phyloP scores from a whole-genome alignment of 495 filamentous ascomycete genomes.

The Lichenothelia convexa region DNA sequence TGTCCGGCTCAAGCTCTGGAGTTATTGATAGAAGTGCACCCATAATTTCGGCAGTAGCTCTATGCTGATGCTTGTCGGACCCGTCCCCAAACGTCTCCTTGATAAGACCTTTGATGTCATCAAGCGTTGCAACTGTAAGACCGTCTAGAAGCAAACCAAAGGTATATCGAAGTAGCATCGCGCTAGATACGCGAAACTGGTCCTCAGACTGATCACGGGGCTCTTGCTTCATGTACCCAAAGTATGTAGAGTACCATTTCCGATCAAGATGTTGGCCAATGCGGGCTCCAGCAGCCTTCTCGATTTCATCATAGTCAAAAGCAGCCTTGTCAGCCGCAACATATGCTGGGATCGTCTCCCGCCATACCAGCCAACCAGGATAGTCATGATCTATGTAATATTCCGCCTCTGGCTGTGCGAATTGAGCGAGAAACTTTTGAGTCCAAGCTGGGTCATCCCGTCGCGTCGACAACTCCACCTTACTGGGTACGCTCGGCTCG shows the following conservation, averaged over 20 bases:
- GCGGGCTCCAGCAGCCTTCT: constrained; percentile 53
- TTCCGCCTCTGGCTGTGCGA: constrained; percentile 61
- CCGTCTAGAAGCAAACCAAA: constrained; percentile 73
- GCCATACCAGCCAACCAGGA: constrained; percentile 96
- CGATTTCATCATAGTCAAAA: constrained; percentile 56
- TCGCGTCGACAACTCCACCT: constrained; percentile 51
- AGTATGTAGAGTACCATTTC: constrained; percentile 75
- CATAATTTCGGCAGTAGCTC: constrained; percentile 87
- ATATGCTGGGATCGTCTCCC: constrained; percentile 61
- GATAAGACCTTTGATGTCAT: constrained; percentile 72
- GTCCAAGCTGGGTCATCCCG: constrained; percentile 63
- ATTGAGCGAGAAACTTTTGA: constrained; percentile 52
- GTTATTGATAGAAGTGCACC: constrained; percentile 64
- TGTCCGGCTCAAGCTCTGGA: constrained; percentile 46
- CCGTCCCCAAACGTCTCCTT: constrained; percentile 69
- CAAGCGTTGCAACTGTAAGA: constrained; percentile 54
- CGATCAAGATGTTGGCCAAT: constrained; percentile 66
- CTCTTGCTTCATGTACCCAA: constrained; percentile 90
- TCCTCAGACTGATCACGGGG: constrained; percentile 69
- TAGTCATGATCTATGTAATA: constrained; percentile 85
- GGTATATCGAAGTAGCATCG: constrained; percentile 66
- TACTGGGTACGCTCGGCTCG: constrained; percentile 54
- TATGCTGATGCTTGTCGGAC: constrained; percentile 93
- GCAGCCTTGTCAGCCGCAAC: too few species aligned
- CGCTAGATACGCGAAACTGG: constrained; percentile 73